Evolutionary conservation across 2,329 filamentous ascomycete species (phyloP).

Genomic region (Nannizziopsis barbatae): DNA sequence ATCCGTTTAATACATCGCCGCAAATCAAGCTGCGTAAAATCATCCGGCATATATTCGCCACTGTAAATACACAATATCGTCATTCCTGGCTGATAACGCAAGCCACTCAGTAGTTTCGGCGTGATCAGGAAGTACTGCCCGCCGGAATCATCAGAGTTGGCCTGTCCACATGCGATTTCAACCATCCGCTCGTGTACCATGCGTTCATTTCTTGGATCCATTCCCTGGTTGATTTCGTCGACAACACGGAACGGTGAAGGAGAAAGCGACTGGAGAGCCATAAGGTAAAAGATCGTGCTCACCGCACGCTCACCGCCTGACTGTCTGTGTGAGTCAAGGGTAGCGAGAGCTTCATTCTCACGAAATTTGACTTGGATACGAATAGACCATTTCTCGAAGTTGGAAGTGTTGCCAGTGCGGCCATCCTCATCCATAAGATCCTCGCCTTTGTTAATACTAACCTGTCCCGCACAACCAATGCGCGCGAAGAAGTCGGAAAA

Average conservation of each 20-base stretch:
- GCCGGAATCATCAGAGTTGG: slow-evolving; percentile 44
- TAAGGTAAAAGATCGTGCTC: slow-evolving; percentile 96
- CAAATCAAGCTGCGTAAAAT: slow-evolving; percentile 31
- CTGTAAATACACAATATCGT: slow-evolving; percentile 86
- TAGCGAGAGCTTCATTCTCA: slow-evolving; percentile 68
- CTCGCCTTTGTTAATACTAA: slow-evolving; percentile 64
- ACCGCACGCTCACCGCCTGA: slow-evolving; percentile 94
- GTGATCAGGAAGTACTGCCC: slow-evolving; percentile 92
- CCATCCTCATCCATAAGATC: slow-evolving; percentile 25
- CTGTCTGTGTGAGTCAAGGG: slow-evolving; percentile 83
- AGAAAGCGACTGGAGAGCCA: slow-evolving; percentile 89
- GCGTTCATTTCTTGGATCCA: slow-evolving; percentile 96
- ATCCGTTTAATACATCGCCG: slow-evolving; percentile 27
- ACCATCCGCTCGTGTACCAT: slow-evolving; percentile 98
- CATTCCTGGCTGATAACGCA: slow-evolving; percentile 85
- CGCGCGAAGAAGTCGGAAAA: slow-evolving; percentile 90
- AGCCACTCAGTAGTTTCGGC: slow-evolving; percentile 75
- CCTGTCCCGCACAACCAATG: slow-evolving; percentile 88
- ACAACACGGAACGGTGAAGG: slow-evolving; percentile 94
- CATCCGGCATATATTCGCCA: slow-evolving; percentile 52
- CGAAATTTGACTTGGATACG: slow-evolving; percentile 93
- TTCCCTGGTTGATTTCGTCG: slow-evolving; percentile 98
- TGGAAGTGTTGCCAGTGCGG: slow-evolving; percentile 40
- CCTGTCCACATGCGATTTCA: slow-evolving; percentile 69
- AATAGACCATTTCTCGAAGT: slow-evolving; percentile 90